These are phyloP conservation scores for Vanrija sp. DNA, from an alignment of 1,284 basidiomycete genomes.

Conservation along the genomic window DNA sequence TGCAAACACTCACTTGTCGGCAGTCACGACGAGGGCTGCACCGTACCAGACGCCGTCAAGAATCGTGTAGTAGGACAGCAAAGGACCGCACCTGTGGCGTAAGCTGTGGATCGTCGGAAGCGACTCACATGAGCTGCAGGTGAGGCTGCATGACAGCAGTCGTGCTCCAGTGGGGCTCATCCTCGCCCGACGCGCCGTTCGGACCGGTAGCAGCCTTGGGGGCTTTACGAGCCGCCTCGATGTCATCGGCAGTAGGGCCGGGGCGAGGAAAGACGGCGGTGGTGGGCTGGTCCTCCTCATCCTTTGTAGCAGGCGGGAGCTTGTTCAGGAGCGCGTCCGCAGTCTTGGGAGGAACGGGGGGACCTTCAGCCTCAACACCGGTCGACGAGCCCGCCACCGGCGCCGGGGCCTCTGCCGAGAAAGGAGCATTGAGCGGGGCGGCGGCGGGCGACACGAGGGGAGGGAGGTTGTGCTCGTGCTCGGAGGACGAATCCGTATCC, in stretches of 20 bases:
- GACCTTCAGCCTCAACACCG: too few relatives aligned
- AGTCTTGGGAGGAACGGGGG: too few relatives aligned
- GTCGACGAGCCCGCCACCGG: too few relatives aligned
- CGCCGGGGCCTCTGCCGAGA: too few relatives aligned
- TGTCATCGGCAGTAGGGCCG: constrained; percentile 6
- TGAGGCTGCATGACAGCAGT: constrained; percentile 44
- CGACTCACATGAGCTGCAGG: constrained; percentile 48
- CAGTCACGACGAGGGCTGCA: constrained; percentile 73
- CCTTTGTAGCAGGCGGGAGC: not conserved
- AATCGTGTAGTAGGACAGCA: constrained; percentile 87
- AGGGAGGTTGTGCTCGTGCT: constrained; percentile 8
- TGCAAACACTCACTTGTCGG: constrained; percentile 21
- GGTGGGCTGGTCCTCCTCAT: constrained; percentile 9
- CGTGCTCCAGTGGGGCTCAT: constrained; percentile 30
- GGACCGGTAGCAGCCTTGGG: too few relatives aligned
- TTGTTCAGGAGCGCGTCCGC: too few relatives aligned
- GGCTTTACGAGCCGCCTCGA: not conserved
- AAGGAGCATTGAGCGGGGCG: too few relatives aligned
- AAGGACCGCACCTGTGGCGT: constrained; percentile 60
- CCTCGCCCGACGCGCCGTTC: not conserved
- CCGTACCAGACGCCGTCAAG: constrained; percentile 75
- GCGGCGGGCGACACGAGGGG: not conserved
- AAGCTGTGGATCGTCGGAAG: not conserved
- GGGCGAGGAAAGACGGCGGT: not conserved
- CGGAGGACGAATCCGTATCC: too few relatives aligned